Evolutionary conservation across 768 basidiomycete species (phyloP).

Genomic region (Nidularia sp.): DNA sequence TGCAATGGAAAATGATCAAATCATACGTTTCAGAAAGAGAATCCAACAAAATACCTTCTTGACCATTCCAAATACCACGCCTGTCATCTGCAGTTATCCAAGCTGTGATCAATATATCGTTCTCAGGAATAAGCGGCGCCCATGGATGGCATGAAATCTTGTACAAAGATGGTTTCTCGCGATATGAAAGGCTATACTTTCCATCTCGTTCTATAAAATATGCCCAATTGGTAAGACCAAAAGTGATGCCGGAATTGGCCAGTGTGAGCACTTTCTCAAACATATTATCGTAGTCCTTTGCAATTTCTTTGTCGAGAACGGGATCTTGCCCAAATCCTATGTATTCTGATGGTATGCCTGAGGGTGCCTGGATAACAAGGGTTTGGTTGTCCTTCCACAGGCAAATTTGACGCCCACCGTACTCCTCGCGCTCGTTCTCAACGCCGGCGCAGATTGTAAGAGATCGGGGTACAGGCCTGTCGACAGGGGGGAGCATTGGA

Average conservation of each 20-base stretch:
- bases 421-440: neutral
- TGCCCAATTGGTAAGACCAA: constrained; percentile 30
- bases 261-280: neutral
- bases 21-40: neutral
- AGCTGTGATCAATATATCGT: constrained; percentile 29
- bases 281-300: neutral
- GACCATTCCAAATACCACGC: constrained; percentile 32
- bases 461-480: neutral
- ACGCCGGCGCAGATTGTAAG: neutral
- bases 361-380: neutral
- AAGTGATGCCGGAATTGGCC: constrained; percentile 2
- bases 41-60: constrained; percentile 25
- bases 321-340: neutral
- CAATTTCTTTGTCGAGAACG: neutral
- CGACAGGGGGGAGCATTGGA: neutral
- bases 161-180: constrained; percentile 11
- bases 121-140: constrained; percentile 29
- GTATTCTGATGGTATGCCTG: neutral
- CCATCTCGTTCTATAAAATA: constrained; percentile 23
- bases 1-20: neutral
- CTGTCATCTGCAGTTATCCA: constrained; percentile 21
- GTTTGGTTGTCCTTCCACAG: neutral
- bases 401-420: neutral
- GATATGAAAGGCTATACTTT: constrained; percentile 25
- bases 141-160: constrained; percentile 26